These are phyloP conservation scores for Chrysochromulina parva DNA, from an alignment of 78 protist species.

Conservation along the genomic window DNA sequence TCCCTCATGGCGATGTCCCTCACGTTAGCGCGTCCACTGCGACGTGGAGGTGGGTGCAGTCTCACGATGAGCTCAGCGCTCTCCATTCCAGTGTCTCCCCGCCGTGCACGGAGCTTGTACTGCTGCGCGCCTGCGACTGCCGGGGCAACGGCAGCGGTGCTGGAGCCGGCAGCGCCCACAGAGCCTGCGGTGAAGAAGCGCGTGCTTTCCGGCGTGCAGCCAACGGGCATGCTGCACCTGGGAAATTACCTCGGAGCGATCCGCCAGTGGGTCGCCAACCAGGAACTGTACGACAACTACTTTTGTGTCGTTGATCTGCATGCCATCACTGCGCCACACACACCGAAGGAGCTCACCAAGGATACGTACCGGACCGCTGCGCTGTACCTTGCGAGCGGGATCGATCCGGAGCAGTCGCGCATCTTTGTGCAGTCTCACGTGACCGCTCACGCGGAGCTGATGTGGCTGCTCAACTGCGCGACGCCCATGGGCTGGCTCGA, in stretches of 20 bases:
- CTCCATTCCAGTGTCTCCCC: too few relatives aligned
- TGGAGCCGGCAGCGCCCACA: too few relatives aligned
- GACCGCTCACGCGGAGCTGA: slow-evolving; percentile 41
- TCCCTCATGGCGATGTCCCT: too few relatives aligned
- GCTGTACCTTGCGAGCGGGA: slow-evolving; percentile 42
- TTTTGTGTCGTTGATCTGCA: slow-evolving; percentile 48
- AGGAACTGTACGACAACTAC: slow-evolving; percentile 36
- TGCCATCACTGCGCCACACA: slow-evolving; percentile 57
- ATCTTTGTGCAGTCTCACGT: slow-evolving; percentile 52
- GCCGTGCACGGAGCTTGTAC: too few relatives aligned
- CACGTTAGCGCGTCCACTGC: too few relatives aligned
- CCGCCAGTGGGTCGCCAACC: slow-evolving; percentile 27
- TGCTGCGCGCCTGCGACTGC: too few relatives aligned
- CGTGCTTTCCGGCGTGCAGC: slow-evolving; percentile 46
- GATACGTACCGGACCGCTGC: slow-evolving; percentile 14
- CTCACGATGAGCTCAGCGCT: too few relatives aligned
- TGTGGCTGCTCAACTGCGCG: slow-evolving; percentile 51
- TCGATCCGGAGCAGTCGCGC: slow-evolving; percentile 27
- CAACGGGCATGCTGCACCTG: slow-evolving; percentile 47
- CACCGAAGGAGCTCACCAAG: slow-evolving; percentile 44
- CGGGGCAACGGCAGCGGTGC: too few relatives aligned
- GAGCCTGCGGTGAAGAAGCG: not conserved
- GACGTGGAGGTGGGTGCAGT: too few relatives aligned
- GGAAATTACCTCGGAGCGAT: slow-evolving; percentile 61
- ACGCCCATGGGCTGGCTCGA: slow-evolving; percentile 57